Evolutionary conservation across 768 basidiomycete species (phyloP).

Genomic region (Psilocybe tampanensis): DNA sequence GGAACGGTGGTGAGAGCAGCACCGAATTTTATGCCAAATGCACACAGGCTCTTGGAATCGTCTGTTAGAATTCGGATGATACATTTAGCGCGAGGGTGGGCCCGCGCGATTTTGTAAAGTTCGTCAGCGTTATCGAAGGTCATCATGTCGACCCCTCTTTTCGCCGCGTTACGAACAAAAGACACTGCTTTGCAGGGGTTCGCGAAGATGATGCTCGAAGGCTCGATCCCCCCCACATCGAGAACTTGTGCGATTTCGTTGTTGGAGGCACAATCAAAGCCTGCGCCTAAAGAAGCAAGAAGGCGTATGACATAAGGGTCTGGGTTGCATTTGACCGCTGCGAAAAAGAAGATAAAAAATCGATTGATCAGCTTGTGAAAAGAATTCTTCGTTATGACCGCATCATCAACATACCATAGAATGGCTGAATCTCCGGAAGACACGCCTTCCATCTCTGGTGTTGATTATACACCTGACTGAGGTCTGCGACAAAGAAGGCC

Average conservation of each 20-base stretch:
- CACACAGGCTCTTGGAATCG: conserved; percentile 92
- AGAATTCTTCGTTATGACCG: conserved; percentile 2
- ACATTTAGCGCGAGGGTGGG: conserved; percentile 81
- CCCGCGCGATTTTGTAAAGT: conserved; percentile 85
- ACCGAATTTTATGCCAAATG: conserved; percentile 96
- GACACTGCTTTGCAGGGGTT: conserved; percentile 98
- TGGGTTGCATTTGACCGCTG: conserved; percentile 98
- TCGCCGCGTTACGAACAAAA: conserved; percentile 85
- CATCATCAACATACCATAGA: conserved; percentile 72
- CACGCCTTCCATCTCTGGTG: conserved; percentile 78
- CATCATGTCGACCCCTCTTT: conserved; percentile 85
- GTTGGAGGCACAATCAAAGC: conserved; percentile 97
- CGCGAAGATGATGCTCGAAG: conserved; percentile 91
- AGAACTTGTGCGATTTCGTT: conserved; percentile 88
- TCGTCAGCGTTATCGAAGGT: conserved; percentile 99
- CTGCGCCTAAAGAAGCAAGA: conserved; percentile 85
- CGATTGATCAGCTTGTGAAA: conserved; percentile 5
- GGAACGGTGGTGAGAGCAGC: conserved; percentile 84
- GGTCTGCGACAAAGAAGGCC: conserved; percentile 96
- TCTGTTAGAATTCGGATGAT: conserved; percentile 97
- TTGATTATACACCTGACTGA: conserved; percentile 84
- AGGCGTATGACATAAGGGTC: conserved; percentile 93
- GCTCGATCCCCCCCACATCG: conserved; percentile 68
- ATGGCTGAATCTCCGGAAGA: conserved; percentile 88
- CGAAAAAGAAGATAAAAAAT: conserved; percentile 22